Conservation (phyloP, 192 early-diverging fungal genomes). For the Kappamyces sp. region DNA sequence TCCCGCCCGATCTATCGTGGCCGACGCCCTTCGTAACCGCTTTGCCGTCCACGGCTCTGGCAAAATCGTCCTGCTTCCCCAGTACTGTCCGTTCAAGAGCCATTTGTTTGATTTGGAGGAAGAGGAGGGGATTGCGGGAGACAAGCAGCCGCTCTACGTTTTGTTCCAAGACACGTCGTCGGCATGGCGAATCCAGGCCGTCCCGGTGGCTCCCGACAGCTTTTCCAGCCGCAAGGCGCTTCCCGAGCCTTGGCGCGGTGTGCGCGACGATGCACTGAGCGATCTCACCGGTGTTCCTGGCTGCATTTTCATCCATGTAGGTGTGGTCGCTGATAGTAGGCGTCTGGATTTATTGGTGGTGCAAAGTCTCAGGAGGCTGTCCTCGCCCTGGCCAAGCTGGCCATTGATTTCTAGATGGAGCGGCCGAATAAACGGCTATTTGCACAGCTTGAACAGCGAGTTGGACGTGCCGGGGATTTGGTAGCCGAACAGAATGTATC, state of each 20-base stretch:
- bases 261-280: constrained; percentile 78
- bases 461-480: too few relatives aligned
- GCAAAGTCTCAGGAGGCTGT: constrained; percentile 74
- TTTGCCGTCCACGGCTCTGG: constrained; percentile 64
- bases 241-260: constrained; percentile 64
- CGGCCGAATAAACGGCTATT: too few relatives aligned
- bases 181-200: constrained; percentile 75
- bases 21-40: constrained; percentile 52
- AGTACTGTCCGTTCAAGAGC: constrained; percentile 91
- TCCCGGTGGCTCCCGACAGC: constrained; percentile 24
- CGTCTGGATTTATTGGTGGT: constrained; percentile 79
- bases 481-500: too few relatives aligned
- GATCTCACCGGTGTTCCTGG: constrained; percentile 67
- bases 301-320: constrained; percentile 79
- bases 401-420: constrained; percentile 30
- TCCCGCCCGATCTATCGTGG: constrained; percentile 82
- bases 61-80: constrained; percentile 74
- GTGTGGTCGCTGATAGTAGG: too few relatives aligned
- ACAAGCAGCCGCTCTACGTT: constrained; percentile 56
- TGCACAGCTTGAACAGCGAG: too few relatives aligned
- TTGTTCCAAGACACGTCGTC: constrained; percentile 62
- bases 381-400: constrained; percentile 58
- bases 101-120: constrained; percentile 61
- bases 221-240: constrained; percentile 72
- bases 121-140: constrained; percentile 25